These are phyloP conservation scores for Elongisporangium undulatum DNA, from an alignment of 352 stramenopile species.

Conservation along the genomic window DNA sequence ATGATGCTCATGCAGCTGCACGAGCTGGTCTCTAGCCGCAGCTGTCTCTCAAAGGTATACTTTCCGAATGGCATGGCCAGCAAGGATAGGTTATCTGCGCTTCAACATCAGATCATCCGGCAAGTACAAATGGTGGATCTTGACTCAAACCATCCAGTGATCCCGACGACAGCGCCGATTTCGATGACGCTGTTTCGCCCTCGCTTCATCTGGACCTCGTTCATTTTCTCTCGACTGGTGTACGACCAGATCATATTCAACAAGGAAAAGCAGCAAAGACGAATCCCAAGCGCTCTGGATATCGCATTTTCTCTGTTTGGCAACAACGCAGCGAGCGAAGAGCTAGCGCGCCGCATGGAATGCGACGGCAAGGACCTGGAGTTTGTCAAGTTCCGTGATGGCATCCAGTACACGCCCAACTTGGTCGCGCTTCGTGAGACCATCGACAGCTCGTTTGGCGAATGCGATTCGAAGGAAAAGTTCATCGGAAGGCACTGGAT, in stretches of 20 bases:
- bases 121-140: constrained; percentile 6
- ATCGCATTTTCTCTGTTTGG: constrained; percentile 17
- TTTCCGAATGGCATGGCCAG: not conserved
- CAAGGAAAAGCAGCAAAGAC: constrained; percentile 4
- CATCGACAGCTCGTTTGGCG: constrained; percentile 13
- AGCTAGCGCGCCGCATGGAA: constrained; percentile 8
- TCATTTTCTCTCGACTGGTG: constrained; percentile 18
- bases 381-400: constrained; percentile 8
- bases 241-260: constrained; percentile 18
- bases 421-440: constrained; percentile 12
- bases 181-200: constrained; percentile 16
- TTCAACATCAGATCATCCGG: constrained; percentile 10
- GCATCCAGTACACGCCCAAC: constrained; percentile 15
- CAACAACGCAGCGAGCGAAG: constrained; percentile 10
- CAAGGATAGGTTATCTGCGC: not conserved
- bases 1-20: constrained; percentile 8
- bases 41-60: not conserved
- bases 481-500: constrained; percentile 12
- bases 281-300: constrained; percentile 18
- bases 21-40: not conserved
- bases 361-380: not conserved
- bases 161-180: not conserved
- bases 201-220: constrained; percentile 20
- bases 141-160: constrained; percentile 9
- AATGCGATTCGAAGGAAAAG: not conserved